Evolutionary conservation across 768 basidiomycete species (phyloP).

Genomic region (Amanita subjunquillea): DNA sequence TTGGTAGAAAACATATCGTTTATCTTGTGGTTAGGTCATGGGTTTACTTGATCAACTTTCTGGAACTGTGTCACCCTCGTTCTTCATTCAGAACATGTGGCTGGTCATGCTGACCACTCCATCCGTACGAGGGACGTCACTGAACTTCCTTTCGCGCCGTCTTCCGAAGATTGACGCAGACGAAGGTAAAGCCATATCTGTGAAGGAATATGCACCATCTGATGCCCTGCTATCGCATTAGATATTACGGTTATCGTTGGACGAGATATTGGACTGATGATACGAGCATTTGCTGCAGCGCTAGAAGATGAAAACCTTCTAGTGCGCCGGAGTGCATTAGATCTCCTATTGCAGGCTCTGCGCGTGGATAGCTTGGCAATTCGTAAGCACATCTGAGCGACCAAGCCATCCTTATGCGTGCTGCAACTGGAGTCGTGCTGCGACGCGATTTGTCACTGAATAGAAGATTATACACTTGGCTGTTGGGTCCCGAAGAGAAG

Average conservation of each 20-base stretch:
- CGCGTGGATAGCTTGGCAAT: slow-evolving; percentile 65
- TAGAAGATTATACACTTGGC: slow-evolving; percentile 87
- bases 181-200: slow-evolving; percentile 40
- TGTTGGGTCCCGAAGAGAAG: slow-evolving; percentile 76
- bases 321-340: slow-evolving; percentile 78
- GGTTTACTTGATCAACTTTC: slow-evolving; percentile 73
- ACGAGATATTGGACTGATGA: slow-evolving; percentile 85
- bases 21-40: slow-evolving; percentile 47
- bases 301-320: slow-evolving; percentile 92
- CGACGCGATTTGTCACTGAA: slow-evolving; percentile 89
- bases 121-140: slow-evolving; percentile 70
- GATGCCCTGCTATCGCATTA: slow-evolving; percentile 9
- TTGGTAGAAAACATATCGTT: slow-evolving; percentile 4
- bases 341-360: slow-evolving; percentile 72
- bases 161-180: slow-evolving; percentile 60
- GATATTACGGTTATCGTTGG: slow-evolving; percentile 71
- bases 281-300: slow-evolving; percentile 82
- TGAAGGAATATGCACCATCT: not conserved
- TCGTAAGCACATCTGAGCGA: slow-evolving; percentile 62
- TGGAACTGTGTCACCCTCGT: slow-evolving; percentile 72
- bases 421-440: slow-evolving; percentile 82
- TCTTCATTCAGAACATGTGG: slow-evolving; percentile 96
- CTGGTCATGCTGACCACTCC: slow-evolving; percentile 87
- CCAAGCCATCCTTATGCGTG: slow-evolving; percentile 73
- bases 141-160: slow-evolving; percentile 80